Base-by-base conservation (phyloP, 2,329 filamentous ascomycete species). In the Dryadomyces quercivorus region DNA sequence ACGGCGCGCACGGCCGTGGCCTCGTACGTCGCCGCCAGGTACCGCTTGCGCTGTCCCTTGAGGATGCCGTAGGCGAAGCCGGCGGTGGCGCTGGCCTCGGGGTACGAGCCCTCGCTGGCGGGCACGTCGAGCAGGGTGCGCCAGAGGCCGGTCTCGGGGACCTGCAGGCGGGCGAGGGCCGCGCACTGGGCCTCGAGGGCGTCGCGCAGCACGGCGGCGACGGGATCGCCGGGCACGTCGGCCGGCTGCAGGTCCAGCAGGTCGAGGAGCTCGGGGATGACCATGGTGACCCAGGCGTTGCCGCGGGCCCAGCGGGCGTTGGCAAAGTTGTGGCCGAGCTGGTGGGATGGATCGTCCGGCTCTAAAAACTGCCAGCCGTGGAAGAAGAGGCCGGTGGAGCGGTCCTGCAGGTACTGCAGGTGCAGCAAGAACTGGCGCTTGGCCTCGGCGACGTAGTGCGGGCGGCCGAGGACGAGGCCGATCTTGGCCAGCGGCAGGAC, bases 21-120 rank as follows among this genome's bases (percentile, higher is more conserved):
- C 45, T 79, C 72, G 61, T 85, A 86, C 22, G 74, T 21, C 74
- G 71, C 3, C 2, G 77, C 73, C 51, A 91, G 75, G 61, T 90
- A 90, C 46, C 80, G 73, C 70, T 84, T 86, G 46, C 87, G 69
- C 56, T 82, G 76, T 0, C 78, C 83, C 68, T 91, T 91, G 55
- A 92, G 72, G 26, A 91, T 84, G 0, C 87, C 87, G 61, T 86
- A 91, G 1, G 86, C 86, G 59, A 92, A 91, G 0, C 87, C 87
- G 0, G 87, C 87, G 1, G 86, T 88, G 2, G 87, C 87, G 48
- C 85, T 89, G 15, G 85, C 79, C 67, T 92, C 87, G 2, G 82
- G 71, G 60, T 92, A 91, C 4, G 84, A 88, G 2, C 86, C 85
- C 54, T 86, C 77, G 3, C 70, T 70, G 58, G 80, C 77, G 0